Percentiles rank a stretch among this genome's conserved stretches.
Evolutionary conservation across 495 filamentous ascomycete species (phyloP).

Genomic region (Neurospora hispaniola): DNA sequence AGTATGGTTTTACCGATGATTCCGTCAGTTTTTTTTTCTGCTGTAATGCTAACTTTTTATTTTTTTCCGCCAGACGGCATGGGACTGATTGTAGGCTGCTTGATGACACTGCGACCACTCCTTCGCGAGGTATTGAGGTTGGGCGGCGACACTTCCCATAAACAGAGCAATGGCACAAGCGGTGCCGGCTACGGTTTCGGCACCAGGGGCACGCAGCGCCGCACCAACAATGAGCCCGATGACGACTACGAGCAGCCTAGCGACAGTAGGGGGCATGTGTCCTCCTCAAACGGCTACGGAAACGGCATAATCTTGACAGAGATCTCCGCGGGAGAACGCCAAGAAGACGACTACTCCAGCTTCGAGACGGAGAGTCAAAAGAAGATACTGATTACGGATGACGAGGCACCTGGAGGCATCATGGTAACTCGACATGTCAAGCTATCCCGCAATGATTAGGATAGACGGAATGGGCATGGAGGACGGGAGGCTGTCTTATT

Average conservation of each 20-base stretch:
- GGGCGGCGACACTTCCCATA: neutral
- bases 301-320: neutral
- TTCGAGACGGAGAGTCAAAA: neutral
- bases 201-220: neutral
- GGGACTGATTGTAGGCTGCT: neutral
- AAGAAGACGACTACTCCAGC: neutral
- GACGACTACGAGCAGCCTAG: neutral
- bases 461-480: neutral
- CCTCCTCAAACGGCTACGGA: neutral
- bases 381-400: neutral
- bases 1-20: neutral
- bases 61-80: neutral
- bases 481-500: neutral
- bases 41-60: neutral
- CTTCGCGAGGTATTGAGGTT: neutral
- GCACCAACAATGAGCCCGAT: neutral
- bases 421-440: neutral
- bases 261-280: neutral
- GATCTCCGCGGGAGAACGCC: neutral
- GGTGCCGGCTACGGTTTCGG: neutral
- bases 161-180: neutral
- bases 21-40: neutral
- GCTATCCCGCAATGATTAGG: neutral
- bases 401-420: neutral
- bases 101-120: neutral